phyloP scores from a whole-genome alignment of 441 rosid genomes.

The Hypseocharis bilobata region DNA sequence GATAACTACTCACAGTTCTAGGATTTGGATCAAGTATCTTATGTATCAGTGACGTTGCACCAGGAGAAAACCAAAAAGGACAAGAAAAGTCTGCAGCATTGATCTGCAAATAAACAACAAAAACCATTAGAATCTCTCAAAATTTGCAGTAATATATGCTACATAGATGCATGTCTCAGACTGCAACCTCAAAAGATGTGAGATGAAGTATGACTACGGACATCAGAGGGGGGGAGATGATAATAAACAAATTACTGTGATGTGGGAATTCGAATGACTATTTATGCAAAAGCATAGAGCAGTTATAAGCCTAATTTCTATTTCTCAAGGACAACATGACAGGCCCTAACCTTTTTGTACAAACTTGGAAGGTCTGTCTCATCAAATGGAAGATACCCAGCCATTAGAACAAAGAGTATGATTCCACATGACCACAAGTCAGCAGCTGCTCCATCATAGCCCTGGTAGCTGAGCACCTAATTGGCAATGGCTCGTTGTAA shows the following conservation, averaged over 20 bases:
- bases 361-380: slow-evolving; percentile 72
- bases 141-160: slow-evolving; percentile 6
- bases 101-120: slow-evolving; percentile 41
- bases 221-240: neutral
- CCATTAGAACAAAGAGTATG: slow-evolving; percentile 73
- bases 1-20: slow-evolving; percentile 55
- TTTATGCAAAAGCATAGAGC: slow-evolving; percentile 3
- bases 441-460: slow-evolving; percentile 87
- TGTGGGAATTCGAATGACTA: neutral
- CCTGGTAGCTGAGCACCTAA: slow-evolving; percentile 62
- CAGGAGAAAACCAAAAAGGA: slow-evolving; percentile 78
- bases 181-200: neutral
- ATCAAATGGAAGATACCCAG: slow-evolving; percentile 78
- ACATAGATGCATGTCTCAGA: neutral
- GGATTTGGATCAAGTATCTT: slow-evolving; percentile 75
- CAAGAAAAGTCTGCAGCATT: slow-evolving; percentile 62
- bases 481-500: neutral
- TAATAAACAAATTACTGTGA: neutral
- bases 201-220: neutral
- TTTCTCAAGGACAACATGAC: slow-evolving; percentile 16
- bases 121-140: slow-evolving; percentile 19
- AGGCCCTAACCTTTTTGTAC: slow-evolving; percentile 52
- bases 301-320: slow-evolving; percentile 1
- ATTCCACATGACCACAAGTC: slow-evolving; percentile 96
- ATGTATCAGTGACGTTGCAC: slow-evolving; percentile 52